A percentile compares a stretch with the other conserved stretches of the same genome.
phyloP scores from a whole-genome alignment of 2,329 filamentous ascomycete genomes.

The Periconia macrospinosa region DNA sequence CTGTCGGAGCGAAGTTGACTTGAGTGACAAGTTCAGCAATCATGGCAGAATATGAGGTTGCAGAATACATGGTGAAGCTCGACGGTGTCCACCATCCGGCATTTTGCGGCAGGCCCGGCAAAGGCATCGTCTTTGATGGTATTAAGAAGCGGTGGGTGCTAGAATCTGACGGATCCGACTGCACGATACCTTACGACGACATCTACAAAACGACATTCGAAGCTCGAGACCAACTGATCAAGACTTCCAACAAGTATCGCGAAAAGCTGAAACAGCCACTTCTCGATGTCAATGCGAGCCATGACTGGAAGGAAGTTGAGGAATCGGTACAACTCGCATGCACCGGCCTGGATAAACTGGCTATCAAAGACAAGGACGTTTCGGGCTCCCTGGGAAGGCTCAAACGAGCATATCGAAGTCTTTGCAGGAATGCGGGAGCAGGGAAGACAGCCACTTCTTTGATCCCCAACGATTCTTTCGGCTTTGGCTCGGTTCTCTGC shows the following conservation, averaged over 20 bases:
- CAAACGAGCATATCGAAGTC: conserved; percentile 3
- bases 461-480: conserved; percentile 8
- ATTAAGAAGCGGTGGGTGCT: conserved; percentile 1
- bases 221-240: conserved; percentile 1
- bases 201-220: conserved; percentile 3
- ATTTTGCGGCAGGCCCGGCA: conserved; percentile 1
- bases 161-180: neutral
- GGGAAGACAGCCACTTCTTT: conserved; percentile 2
- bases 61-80: conserved; percentile 5
- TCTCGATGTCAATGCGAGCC: neutral
- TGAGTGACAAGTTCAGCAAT: neutral
- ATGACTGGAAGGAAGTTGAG: conserved; percentile 2
- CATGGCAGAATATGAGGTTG: conserved; percentile 4
- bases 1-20: neutral
- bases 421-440: conserved; percentile 5
- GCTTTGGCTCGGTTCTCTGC: conserved; percentile 9
- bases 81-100: conserved; percentile 1
- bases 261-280: conserved; percentile 4
- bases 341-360: conserved; percentile 1
- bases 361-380: conserved; percentile 3
- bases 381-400: conserved; percentile 5
- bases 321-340: conserved; percentile 1
- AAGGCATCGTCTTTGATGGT: conserved; percentile 2
- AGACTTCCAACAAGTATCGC: conserved; percentile 4
- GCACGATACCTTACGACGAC: conserved; percentile 1